Evolutionary conservation across 2,329 filamentous ascomycete species (phyloP).

Genomic region (Pyricularia sp.): DNA sequence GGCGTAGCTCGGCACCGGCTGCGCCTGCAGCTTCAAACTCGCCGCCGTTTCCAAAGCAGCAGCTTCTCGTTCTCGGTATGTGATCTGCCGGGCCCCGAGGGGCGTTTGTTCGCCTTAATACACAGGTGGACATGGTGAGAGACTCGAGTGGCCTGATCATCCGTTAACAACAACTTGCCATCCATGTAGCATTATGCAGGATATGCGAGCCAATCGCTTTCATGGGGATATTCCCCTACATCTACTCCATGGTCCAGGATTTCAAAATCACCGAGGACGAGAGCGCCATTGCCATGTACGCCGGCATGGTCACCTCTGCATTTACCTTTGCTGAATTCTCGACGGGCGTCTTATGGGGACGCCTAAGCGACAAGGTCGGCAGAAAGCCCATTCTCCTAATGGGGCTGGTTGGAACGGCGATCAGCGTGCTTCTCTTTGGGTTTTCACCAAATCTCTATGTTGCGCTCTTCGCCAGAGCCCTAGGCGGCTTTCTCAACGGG

Average conservation of each 20-base stretch:
- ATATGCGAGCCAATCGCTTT: conserved; percentile 99
- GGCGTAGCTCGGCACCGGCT: not conserved
- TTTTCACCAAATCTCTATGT: conserved; percentile 76
- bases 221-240: conserved; percentile 98
- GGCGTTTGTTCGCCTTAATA: too few relatives aligned
- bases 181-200: conserved; percentile 65
- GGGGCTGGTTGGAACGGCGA: conserved; percentile 80
- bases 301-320: conserved; percentile 90
- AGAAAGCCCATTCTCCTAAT: conserved; percentile 86
- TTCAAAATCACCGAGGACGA: conserved; percentile 77
- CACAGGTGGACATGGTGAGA: not conserved
- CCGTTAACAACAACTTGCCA: not conserved
- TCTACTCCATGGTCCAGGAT: conserved; percentile 93
- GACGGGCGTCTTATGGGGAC: conserved; percentile 86
- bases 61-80: conserved; percentile 28
- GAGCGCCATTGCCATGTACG: conserved; percentile 79
- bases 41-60: conserved; percentile 25
- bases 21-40: not conserved
- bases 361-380: conserved; percentile 82
- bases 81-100: not conserved
- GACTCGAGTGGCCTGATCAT: not conserved
- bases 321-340: conserved; percentile 95
- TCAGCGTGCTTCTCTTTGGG: conserved; percentile 90
- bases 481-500: conserved; percentile 90
- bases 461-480: conserved; percentile 76